Base-by-base conservation (phyloP, 2,329 filamentous ascomycete genomes). In the Ceratocystis alfenasii region DNA sequence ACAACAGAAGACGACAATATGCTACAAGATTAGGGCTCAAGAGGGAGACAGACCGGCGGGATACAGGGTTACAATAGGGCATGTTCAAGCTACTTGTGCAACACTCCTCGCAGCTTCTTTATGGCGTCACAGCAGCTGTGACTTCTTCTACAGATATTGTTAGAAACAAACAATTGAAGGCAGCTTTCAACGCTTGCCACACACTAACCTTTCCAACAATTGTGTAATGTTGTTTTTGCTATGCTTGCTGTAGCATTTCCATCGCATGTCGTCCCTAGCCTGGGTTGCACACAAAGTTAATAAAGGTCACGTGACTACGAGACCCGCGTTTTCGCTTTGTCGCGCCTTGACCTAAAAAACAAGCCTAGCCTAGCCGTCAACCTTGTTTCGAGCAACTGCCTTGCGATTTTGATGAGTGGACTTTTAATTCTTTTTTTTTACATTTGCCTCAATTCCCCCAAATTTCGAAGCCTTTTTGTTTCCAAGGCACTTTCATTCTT, bases 1-100 rank as follows among this genome's bases (percentile, higher is more conserved):
- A 78, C 77, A 28, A 82, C 78, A 0, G 80, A 81, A 62, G 80
- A 82, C 1, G 81, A 81, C 36, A 75, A 75, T 70, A 71, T 71
- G 71, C 71, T 65, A 63, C 66, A 65, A 17, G 36, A 61, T 3
- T 67, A 33, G 17, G 36, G 28, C 15, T 44, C 5, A 57, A 15
- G 15, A 22, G 22, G 45, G 45, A 62, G 20, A 46, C 20, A 5
- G 61, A 33, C 22, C 3, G 8, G 20, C 20, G 25, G 22, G 12
- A 20, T 57, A 15, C n/a, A 57, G 33, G 30, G 33, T 59, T 28
- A 30, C 28, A 55, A 28, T 46, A 41, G 63, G 48, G 22, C 33
- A 59, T 45, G 5, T 60, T 30, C 25, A 33, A 48, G 28, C 36
- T 17, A 20, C 30, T 50, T 64, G 30, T 44, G 25, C 8, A 44